These are phyloP conservation scores for Trametes versicolor DNA, from an alignment of 1,284 basidiomycete genomes.

Conservation along the genomic window DNA sequence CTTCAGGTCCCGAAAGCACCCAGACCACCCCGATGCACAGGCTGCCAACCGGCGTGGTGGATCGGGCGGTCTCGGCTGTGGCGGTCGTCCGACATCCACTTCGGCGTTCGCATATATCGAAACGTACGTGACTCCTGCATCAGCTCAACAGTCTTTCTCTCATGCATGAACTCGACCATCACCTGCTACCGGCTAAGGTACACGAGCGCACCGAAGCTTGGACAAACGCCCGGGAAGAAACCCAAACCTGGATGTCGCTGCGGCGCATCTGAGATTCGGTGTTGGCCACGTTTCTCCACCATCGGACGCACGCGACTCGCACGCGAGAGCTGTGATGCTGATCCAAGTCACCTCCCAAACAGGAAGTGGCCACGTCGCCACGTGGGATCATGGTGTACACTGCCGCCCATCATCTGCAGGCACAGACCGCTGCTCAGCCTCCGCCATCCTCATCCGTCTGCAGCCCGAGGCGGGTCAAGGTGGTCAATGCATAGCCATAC, in stretches of 20 bases:
- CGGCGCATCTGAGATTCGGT: neutral
- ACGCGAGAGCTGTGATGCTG: slow-evolving; percentile 24
- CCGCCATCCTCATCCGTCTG: slow-evolving; percentile 5
- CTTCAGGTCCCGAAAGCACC: no score
- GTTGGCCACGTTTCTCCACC: neutral
- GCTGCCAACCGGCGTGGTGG: no score
- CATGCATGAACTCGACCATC: neutral
- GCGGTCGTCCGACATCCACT: neutral
- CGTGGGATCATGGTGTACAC: slow-evolving; percentile 15
- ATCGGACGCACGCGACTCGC: slow-evolving; percentile 17
- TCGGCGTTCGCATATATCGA: neutral
- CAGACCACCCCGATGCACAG: no score
- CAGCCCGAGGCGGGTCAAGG: slow-evolving; percentile 2
- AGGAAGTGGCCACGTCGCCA: slow-evolving; percentile 17
- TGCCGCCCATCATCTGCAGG: slow-evolving; percentile 15
- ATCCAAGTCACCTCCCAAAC: neutral
- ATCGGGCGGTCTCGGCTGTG: neutral
- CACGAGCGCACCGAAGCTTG: no score
- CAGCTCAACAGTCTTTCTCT: neutral
- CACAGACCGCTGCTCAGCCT: slow-evolving; percentile 14
- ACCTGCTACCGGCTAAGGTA: no score
- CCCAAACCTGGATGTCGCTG: neutral
- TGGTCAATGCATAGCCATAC: neutral
- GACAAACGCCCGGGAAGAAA: no score
- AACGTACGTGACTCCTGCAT: neutral